phyloP scores from a whole-genome alignment of 345 rosid genomes.

The Mallotus nudiflorus region DNA sequence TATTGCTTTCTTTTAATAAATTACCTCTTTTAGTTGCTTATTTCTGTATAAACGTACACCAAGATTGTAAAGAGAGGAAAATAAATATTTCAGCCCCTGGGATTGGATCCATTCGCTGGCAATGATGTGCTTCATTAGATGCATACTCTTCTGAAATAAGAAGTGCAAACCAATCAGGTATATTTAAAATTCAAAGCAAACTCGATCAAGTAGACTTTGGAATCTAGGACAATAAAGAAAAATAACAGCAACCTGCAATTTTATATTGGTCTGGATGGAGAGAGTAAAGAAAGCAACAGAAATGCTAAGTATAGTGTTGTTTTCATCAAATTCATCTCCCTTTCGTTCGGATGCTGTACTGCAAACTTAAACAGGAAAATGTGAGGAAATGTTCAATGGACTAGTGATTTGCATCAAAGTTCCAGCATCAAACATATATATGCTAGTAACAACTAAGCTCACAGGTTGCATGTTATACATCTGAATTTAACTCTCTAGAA shows the following conservation, averaged over 20 bases:
- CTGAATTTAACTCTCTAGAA: not conserved
- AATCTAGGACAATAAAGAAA: constrained; percentile 14
- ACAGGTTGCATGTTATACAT: not conserved
- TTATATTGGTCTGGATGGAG: constrained; percentile 52
- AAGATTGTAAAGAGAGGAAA: constrained; percentile 56
- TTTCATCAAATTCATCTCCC: constrained; percentile 43
- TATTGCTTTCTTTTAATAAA: not conserved
- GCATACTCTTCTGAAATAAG: constrained; percentile 55
- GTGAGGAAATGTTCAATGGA: not conserved
- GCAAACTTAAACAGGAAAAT: constrained; percentile 26
- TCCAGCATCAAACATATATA: constrained; percentile 4
- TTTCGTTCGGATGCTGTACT: constrained; percentile 50
- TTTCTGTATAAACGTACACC: constrained; percentile 67
- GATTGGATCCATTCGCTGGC: constrained; percentile 59
- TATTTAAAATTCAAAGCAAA: constrained; percentile 23
- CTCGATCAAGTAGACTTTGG: constrained; percentile 1
- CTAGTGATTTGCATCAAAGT: not conserved
- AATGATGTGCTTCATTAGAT: constrained; percentile 51
- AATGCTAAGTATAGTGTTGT: constrained; percentile 46
- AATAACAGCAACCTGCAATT: constrained; percentile 51
- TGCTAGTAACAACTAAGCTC: not conserved
- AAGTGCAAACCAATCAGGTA: constrained; percentile 27
- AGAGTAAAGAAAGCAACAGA: constrained; percentile 74
- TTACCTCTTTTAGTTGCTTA: constrained; percentile 71
- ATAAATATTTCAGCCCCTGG: constrained; percentile 64